Evolutionary conservation across 208 protist species (phyloP), one percentile per base, ranked within the genome.

Genomic region (Leishmania arabica): DNA sequence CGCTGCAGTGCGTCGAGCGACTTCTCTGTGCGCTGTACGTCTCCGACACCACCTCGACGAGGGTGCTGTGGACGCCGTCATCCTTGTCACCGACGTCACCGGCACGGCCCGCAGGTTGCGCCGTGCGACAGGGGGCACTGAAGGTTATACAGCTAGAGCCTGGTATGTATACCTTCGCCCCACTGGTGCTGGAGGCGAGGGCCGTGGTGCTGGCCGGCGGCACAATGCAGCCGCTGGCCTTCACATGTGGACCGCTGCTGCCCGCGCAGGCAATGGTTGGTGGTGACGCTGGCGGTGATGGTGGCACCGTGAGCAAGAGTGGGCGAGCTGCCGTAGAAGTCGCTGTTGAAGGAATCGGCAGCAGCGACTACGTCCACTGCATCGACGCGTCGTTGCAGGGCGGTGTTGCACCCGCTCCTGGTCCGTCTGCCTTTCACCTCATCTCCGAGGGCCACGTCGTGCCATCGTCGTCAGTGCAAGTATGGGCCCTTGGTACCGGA

Each of bases 141-240:
- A 86, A 91, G 60, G 71, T 97, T 0, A 51, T 97, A 5, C 94
- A 96, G 84, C 83, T 95, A 19, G 89, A 95, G 72, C 91, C 92
- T 2, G 91, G 92, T 62, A 75, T 31, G 69, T 79, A 93, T 88
- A 92, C 93, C 89, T 77, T 91, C 84, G 66, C 76, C 51, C 90
- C 92, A 7, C 66, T 96, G 11, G 62, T 93, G 54, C 77, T 77
- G 53, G 82, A 93, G 27, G 91, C 95, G 2, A 82, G 84, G 49
- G 84, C 90, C 0, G 89, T 95, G 21, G 85, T 99, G 34, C 81
- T 99, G 37, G 95, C 94, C 11, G 97, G 98, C 34, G 98, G 98
- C 27, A 99, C 98, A 0, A 98, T 99, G 95, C 91, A 96, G 79
- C 98, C 98, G 1, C 87, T 98, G 27, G 79, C 85, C 15, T 91